These are phyloP conservation scores for Cucumis hystrix DNA, from an alignment of 306 rosid genomes.

Conservation along the genomic window DNA sequence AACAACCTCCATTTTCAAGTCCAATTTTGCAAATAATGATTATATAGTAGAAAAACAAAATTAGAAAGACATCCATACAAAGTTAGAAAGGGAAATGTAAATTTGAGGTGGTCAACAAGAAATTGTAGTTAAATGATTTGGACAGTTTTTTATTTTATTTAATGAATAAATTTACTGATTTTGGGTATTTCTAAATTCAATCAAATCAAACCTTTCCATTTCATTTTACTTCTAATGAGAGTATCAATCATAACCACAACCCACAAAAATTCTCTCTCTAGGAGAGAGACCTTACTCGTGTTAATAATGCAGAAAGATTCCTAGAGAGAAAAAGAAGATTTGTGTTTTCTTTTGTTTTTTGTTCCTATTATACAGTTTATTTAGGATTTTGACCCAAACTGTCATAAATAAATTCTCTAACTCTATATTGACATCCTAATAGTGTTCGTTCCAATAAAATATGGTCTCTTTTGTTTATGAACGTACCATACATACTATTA, in stretches of 20 bases:
- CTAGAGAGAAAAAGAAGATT: neutral
- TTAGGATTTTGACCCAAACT: too few relatives aligned
- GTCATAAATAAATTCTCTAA: too few relatives aligned
- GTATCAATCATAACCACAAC: neutral
- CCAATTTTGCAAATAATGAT: neutral
- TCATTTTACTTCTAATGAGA: neutral
- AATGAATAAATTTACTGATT: neutral
- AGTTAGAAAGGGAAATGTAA: neutral
- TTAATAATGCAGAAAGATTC: neutral
- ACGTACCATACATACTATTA: too few relatives aligned
- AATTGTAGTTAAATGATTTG: constrained; percentile 14
- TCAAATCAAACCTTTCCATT: neutral
- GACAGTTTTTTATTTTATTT: constrained; percentile 4
- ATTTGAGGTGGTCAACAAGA: constrained; percentile 12
- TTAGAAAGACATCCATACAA: neutral
- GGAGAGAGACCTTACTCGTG: neutral
- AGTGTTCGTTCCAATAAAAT: too few relatives aligned
- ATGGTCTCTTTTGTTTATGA: too few relatives aligned
- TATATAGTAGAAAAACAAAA: neutral
- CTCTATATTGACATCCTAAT: too few relatives aligned
- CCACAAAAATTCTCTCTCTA: neutral
- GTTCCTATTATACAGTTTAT: too few relatives aligned
- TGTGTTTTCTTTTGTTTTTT: too few relatives aligned
- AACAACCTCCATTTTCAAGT: neutral
- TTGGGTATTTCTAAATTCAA: neutral